Evolutionary conservation across 2,329 filamentous ascomycete genomes (phyloP).

Genomic region (Alternaria sp.): DNA sequence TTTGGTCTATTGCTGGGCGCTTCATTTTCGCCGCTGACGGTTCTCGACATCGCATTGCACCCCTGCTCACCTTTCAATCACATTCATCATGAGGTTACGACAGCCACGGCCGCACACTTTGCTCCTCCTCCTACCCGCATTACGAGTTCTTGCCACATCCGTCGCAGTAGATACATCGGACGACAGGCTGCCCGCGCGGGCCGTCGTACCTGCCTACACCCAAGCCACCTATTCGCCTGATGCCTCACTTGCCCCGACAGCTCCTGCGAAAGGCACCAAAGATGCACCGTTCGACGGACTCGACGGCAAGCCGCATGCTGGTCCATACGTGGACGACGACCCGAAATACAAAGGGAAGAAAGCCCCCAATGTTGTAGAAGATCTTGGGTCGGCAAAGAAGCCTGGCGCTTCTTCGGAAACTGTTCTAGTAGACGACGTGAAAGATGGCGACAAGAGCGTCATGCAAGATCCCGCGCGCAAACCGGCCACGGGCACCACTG

Average conservation of each 20-base stretch:
- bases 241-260: slow-evolving; percentile 31
- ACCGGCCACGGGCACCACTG: slow-evolving; percentile 83
- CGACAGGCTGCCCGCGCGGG: slow-evolving; percentile 40
- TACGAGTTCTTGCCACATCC: slow-evolving; percentile 64
- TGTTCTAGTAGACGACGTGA: slow-evolving; percentile 52
- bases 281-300: slow-evolving; percentile 90
- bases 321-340: slow-evolving; percentile 73
- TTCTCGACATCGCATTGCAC: slow-evolving; percentile 6
- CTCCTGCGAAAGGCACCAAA: slow-evolving; percentile 65
- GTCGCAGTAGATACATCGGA: slow-evolving; percentile 46
- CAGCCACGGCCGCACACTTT: slow-evolving; percentile 58
- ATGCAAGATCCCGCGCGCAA: slow-evolving; percentile 88
- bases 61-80: slow-evolving; percentile 20
- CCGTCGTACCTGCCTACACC: slow-evolving; percentile 35
- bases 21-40: slow-evolving; percentile 9
- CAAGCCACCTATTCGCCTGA: slow-evolving; percentile 31
- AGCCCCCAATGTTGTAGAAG: slow-evolving; percentile 45
- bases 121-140: slow-evolving; percentile 65
- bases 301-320: slow-evolving; percentile 91
- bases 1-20: neutral
- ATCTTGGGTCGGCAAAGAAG: slow-evolving; percentile 48
- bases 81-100: slow-evolving; percentile 66
- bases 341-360: slow-evolving; percentile 45
- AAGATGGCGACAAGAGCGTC: slow-evolving; percentile 73
- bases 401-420: slow-evolving; percentile 31